phyloP scores from a whole-genome alignment of 306 rosid species.

The Dryas octopetala region DNA sequence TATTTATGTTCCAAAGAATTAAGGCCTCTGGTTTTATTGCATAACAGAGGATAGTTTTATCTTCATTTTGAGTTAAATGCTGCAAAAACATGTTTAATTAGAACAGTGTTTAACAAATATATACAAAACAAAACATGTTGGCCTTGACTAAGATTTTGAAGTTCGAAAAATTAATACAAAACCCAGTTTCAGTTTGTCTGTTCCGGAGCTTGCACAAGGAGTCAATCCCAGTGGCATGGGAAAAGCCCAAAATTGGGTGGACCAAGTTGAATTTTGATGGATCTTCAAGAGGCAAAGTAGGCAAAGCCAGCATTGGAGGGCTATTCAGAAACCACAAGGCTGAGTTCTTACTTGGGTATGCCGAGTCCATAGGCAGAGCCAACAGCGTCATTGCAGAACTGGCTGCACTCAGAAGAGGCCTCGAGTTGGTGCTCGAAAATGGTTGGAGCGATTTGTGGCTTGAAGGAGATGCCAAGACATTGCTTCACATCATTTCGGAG shows the following conservation, averaged over 20 bases:
- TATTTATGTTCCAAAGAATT: constrained; percentile 5
- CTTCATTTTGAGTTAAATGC: no score
- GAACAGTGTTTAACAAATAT: neutral
- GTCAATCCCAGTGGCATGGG: constrained; percentile 65
- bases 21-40: neutral
- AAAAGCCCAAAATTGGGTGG: constrained; percentile 60
- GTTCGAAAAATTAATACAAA: constrained; percentile 35
- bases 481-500: constrained; percentile 54
- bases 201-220: constrained; percentile 45
- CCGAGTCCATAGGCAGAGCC: constrained; percentile 65
- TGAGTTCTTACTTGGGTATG: constrained; percentile 66
- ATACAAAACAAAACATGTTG: constrained; percentile 31
- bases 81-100: no score
- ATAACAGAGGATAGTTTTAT: neutral
- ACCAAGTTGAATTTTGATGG: constrained; percentile 75
- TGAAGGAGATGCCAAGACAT: constrained; percentile 64
- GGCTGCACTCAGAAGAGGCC: constrained; percentile 54
- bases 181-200: constrained; percentile 27
- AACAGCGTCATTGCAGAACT: constrained; percentile 61
- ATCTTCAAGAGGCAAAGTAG: constrained; percentile 43
- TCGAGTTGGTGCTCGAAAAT: constrained; percentile 64
- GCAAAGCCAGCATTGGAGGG: constrained; percentile 68
- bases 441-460: constrained; percentile 77
- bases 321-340: constrained; percentile 59
- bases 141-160: constrained; percentile 31